phyloP scores from a whole-genome alignment of 2,329 filamentous ascomycete species.

The Talaromyces sp. region DNA sequence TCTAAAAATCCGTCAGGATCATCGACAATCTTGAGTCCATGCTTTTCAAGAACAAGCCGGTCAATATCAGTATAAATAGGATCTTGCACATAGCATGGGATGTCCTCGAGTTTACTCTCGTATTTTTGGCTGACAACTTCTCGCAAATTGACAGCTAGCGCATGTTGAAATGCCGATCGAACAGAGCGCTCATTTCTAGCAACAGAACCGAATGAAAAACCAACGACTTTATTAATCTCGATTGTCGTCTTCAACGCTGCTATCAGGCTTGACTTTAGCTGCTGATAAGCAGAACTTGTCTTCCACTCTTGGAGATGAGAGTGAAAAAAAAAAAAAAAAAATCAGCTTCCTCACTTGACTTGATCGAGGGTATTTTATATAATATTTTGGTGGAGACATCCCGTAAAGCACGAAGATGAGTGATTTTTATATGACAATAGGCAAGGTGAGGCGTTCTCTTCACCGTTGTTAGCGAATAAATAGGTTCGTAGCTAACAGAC shows the following conservation, averaged over 20 bases:
- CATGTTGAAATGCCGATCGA: slow-evolving; percentile 6
- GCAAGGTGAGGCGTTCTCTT: neutral
- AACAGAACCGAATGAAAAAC: slow-evolving; percentile 6
- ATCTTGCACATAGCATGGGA: slow-evolving; percentile 20
- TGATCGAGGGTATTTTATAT: neutral
- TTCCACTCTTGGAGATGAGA: neutral
- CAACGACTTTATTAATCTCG: slow-evolving; percentile 3
- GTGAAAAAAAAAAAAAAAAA: slow-evolving; percentile 3
- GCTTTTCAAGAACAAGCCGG: slow-evolving; percentile 9
- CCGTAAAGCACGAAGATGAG: slow-evolving; percentile 2
- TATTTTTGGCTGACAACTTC: slow-evolving; percentile 1
- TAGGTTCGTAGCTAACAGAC: neutral
- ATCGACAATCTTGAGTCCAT: slow-evolving; percentile 18
- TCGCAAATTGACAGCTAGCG: slow-evolving; percentile 5
- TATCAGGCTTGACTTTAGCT: neutral
- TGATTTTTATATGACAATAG: slow-evolving; percentile 6
- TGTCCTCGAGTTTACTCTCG: neutral
- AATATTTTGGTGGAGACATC: slow-evolving; percentile 5
- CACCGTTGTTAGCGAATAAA: neutral
- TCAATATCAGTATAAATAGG: slow-evolving; percentile 15
- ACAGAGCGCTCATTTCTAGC: neutral
- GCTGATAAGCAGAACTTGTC: slow-evolving; percentile 2
- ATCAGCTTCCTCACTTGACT: neutral
- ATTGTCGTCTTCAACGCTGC: neutral
- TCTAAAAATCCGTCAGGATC: slow-evolving; percentile 29